Base-by-base conservation (phyloP, 2,329 filamentous ascomycete species). In the Orbilia ellipsospora region DNA sequence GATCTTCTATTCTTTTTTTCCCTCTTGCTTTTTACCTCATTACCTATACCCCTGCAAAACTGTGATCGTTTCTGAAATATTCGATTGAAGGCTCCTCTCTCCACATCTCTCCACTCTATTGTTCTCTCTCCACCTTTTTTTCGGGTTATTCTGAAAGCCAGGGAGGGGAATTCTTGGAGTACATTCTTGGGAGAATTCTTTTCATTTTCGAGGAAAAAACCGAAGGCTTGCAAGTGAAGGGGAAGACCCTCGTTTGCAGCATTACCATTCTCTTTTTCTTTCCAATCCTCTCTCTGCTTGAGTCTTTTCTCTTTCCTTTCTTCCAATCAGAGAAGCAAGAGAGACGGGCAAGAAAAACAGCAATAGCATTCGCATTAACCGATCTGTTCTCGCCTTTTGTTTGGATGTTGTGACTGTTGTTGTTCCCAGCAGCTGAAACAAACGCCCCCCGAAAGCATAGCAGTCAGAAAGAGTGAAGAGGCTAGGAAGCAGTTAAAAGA, bases 381-480 rank as follows among this genome's bases (percentile, higher is more conserved):
- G 31, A 36, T 48, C 44, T 31, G 59, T 48, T 28, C 51, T 44
- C 59, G 40, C n/a, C 12, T 40, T 72, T 57, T 56, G 59, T 70
- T 70, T 63, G 59, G 40, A 64, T 54, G 67, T 48, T 72, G 67
- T 65, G 67, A 72, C 67, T 64, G 67, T 65, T 48, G 68, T 65
- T 73, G 61, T 55, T 40, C 60, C 68, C 4, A 23, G 31, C 31
- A 62, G 65, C 65, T 62, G 65, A 69, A 69, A 69, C 65, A 69
- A 68, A 44, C 55, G 36, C 55, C 55, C 55, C 48, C 56, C 56
- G 61, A 69, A 62, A 7, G 23, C 18, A 40, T 28, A 52, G 48
- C 31, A 12, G 40, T 56, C 28, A n/a, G 10, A 13, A 20, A 55
- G 23, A 26, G 18, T 31, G 51, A 31, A 6, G 13, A 7, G 10